Evolutionary conservation across 768 basidiomycete species (phyloP), one percentile per base, ranked within the genome.

Genomic region (Lactarius deliciosus): DNA sequence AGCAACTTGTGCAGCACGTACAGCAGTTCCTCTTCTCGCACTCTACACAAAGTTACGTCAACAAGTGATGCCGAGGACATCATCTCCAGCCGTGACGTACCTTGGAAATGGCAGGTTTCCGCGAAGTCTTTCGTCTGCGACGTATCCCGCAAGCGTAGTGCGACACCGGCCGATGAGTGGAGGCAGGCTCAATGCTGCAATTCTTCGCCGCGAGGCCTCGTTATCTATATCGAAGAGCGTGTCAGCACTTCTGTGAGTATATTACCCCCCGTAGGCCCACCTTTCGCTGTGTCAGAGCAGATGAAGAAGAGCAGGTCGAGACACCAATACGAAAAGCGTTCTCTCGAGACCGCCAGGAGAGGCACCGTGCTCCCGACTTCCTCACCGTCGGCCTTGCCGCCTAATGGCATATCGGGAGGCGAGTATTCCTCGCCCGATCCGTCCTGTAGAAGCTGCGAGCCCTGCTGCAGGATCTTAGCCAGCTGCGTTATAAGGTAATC

Each of bases 281-380:
- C 89, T 76, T 80, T 81, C 1, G 84, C 85, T 1, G 80, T 79
- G 71, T 87, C 78, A 0, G 91, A 90, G 71, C 91, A 95, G 36
- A 95, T 81, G 69, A 90, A 74, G 75, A 96, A 95, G 40, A 96
- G 74, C 13, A 95, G 77, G 72, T 96, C 94, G 64, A 96, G 89
- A 73, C 91, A 94, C 94, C 94, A 96, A 77, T 92, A 95, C 8
- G 91, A 88, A 74, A 96, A 96, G 9, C 92, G 82, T 74, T 96
- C 94, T 45, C 94, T 79, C 1, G 90, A 88, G 34, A 89, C 78
- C 28, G 85, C 74, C 16, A 77, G 73, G 0, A 84, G 85, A 11
- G 77, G 75, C 45, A 83, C 83, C 3, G 92, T 92, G 40, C 83
- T 88, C 45, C 61, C 62, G 28, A 41, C 43, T 2, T 20, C 60